These are phyloP conservation scores for Cruciata laevipes DNA, from an alignment of 257 asterid genomes.

Conservation along the genomic window DNA sequence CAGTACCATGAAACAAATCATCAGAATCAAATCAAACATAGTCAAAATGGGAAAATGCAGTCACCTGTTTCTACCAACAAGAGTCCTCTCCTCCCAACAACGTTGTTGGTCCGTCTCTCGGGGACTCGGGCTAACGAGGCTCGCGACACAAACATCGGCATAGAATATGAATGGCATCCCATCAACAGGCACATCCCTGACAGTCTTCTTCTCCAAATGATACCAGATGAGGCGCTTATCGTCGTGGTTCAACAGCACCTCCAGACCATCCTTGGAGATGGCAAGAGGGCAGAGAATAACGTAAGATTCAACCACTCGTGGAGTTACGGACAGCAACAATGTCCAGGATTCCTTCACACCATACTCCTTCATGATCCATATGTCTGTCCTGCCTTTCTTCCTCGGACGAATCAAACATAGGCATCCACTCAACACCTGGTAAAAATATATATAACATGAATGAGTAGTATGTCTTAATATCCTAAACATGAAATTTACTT, in stretches of 20 bases:
- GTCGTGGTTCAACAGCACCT: conserved; percentile 32
- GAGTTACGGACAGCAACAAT: conserved; percentile 34
- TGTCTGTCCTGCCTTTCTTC: conserved; percentile 18
- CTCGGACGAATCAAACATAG: conserved; percentile 30
- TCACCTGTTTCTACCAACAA: conserved; percentile 11
- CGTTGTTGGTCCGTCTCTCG: not conserved
- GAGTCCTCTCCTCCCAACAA: conserved; percentile 17
- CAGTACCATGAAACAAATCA: no score
- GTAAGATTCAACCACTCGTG: conserved; percentile 23
- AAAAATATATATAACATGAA: no score
- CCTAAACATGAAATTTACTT: no score
- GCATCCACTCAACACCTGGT: conserved; percentile 26
- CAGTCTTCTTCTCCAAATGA: conserved; percentile 24
- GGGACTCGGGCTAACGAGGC: conserved; percentile 35
- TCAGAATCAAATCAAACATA: not conserved
- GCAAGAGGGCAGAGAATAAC: conserved; percentile 25
- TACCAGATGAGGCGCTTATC: conserved; percentile 32
- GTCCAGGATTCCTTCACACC: conserved; percentile 59
- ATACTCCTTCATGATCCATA: conserved; percentile 72
- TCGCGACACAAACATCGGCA: conserved; percentile 38
- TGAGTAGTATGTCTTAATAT: no score
- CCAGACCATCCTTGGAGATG: conserved; percentile 27
- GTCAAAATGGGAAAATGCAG: not conserved
- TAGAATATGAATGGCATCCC: conserved; percentile 43
- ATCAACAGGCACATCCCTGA: conserved; percentile 25